These are phyloP conservation scores for Didymella sp. DNA, from an alignment of 2,329 filamentous ascomycete genomes.

Conservation along the genomic window DNA sequence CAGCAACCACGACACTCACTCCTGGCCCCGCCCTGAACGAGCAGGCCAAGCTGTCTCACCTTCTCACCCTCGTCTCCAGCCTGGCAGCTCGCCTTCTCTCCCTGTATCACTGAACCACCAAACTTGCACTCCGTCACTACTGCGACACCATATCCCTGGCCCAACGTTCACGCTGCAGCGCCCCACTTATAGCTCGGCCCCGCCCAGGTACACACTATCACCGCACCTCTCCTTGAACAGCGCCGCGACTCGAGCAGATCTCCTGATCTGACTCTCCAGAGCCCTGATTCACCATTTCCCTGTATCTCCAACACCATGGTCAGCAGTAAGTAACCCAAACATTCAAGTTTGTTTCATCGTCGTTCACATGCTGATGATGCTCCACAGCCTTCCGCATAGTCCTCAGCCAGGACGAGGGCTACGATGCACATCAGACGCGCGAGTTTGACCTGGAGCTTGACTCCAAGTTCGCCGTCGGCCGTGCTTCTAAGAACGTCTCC, in stretches of 20 bases:
- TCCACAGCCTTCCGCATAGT: slow-evolving; percentile 40
- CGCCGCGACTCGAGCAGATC: neutral
- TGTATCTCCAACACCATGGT: slow-evolving; percentile 18
- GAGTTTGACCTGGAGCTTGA: slow-evolving; percentile 39
- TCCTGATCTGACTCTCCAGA: neutral
- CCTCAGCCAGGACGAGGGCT: slow-evolving; percentile 46
- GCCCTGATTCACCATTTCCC: neutral
- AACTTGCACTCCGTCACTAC: slow-evolving; percentile 2
- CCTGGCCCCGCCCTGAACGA: slow-evolving; percentile 3
- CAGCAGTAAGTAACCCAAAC: slow-evolving; percentile 20
- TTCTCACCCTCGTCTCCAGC: slow-evolving; percentile 6
- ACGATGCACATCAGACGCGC: slow-evolving; percentile 49
- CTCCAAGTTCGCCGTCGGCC: slow-evolving; percentile 49
- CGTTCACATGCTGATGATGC: slow-evolving; percentile 19
- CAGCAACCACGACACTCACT: slow-evolving; percentile 6
- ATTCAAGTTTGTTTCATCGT: neutral
- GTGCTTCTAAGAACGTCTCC: slow-evolving; percentile 51
- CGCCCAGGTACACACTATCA: slow-evolving; percentile 2
- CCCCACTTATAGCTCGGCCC: slow-evolving; percentile 21
- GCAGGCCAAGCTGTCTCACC: slow-evolving; percentile 9
- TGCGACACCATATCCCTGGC: neutral
- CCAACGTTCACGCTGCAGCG: neutral
- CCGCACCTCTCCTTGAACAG: slow-evolving; percentile 2
- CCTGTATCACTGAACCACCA: neutral
- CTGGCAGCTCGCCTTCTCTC: neutral